Evolutionary conservation across 2,329 filamentous ascomycete genomes (phyloP), one percentile per base, ranked within the genome.

Genomic region (Exophiala viscosa): DNA sequence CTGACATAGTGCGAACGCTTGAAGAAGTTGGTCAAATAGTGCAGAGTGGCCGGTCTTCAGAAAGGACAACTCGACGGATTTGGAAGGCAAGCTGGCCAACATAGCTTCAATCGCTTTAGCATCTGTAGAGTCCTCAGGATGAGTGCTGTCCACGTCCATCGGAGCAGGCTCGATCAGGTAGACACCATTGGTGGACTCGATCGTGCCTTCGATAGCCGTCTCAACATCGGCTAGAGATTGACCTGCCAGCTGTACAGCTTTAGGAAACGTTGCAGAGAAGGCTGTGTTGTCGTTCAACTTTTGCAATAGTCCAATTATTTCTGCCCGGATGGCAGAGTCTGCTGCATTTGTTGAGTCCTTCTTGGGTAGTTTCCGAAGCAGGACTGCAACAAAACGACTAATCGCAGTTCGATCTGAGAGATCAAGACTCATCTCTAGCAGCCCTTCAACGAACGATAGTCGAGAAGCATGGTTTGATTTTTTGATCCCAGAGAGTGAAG

Each of bases 211-310:
- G 15, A 95, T 76, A 60, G 83, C 86, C 71, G 88, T 79, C 70
- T 93, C 88, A 14, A 93, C 72, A 43, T 84, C 80, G 55, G 89
- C 82, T 40, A 93, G 80, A 63, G 93, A 86, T 54, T 90, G 78
- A 10, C 85, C 80, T 6, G 83, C 79, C 36, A 86, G 81, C 33
- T 82, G 75, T 34, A 92, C 79, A 3, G 85, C 80, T n/a, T 76
- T 76, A 55, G 83, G 78, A 52, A 93, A 81, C n/a, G 85, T 74
- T 20, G 80, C 76, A 10, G 83, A 84, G 17, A 82, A 73, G 35
- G 77, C 76, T 28, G 79, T 80, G 7, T 78, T 75, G 35, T 85
- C 83, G 3, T 81, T 84, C 48, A 91, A 76, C 4, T 75, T 73
- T 45, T 88, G 84, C n/a, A 92, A 73, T 1, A 82, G 74, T 9